A percentile compares a stretch with the other conserved stretches of the same genome.
Evolutionary conservation across 768 basidiomycete species (phyloP).

Genomic region (Leccinum obscurum): DNA sequence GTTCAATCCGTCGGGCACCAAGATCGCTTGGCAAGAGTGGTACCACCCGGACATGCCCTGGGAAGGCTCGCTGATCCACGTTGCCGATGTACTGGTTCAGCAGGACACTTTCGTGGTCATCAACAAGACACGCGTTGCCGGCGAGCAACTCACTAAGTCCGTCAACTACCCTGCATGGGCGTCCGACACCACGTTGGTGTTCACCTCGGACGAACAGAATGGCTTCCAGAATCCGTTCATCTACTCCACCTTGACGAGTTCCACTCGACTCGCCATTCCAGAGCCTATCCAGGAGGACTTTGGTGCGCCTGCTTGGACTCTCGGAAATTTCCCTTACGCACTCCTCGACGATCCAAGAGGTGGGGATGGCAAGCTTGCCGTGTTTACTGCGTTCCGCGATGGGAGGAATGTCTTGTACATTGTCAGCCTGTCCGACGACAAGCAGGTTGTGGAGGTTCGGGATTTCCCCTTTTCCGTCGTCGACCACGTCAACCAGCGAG

Average conservation of each 20-base stretch:
- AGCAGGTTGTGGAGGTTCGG: conserved; percentile 23
- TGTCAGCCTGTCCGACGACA: conserved; percentile 27
- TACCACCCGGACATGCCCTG: conserved; percentile 72
- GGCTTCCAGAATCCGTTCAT: conserved; percentile 42
- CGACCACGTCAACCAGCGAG: conserved; percentile 25
- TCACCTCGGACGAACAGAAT: conserved; percentile 57
- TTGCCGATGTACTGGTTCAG: conserved; percentile 45
- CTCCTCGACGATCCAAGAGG: conserved; percentile 37
- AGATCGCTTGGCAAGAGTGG: conserved; percentile 67
- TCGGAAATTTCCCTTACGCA: conserved; percentile 51
- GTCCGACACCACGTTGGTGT: conserved; percentile 54
- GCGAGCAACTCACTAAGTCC: conserved; percentile 48
- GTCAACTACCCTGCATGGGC: conserved; percentile 64
- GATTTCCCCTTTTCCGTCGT: conserved; percentile 37
- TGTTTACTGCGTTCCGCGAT: conserved; percentile 34
- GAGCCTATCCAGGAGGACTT: conserved; percentile 54
- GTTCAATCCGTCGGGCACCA: conserved; percentile 60
- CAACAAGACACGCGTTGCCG: conserved; percentile 49
- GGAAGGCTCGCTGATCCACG: conserved; percentile 54
- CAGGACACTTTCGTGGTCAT: conserved; percentile 34
- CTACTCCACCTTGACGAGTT: conserved; percentile 40
- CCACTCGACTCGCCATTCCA: conserved; percentile 33
- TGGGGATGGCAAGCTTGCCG: conserved; percentile 20
- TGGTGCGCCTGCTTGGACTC: conserved; percentile 53
- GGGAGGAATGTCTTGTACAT: conserved; percentile 39